Percentiles rank a stretch among this genome's conserved stretches.
Conservation (phyloP, 2,329 filamentous ascomycete genomes). For the Aureobasidium pullulans region DNA sequence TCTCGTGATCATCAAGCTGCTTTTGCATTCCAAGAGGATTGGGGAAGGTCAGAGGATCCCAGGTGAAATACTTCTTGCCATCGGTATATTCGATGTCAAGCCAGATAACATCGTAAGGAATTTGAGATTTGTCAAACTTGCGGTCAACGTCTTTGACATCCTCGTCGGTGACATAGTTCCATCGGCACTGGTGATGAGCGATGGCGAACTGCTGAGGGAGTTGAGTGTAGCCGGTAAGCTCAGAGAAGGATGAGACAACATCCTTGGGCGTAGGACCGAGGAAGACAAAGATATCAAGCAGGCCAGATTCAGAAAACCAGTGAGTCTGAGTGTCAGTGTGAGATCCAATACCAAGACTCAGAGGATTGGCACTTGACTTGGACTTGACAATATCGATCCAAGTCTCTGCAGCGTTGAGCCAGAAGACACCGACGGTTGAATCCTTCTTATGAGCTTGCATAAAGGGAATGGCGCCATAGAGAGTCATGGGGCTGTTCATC, state of each 20-base stretch:
- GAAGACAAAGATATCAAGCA: slow-evolving; percentile 90
- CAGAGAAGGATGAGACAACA: slow-evolving; percentile 72
- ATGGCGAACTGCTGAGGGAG: slow-evolving; percentile 89
- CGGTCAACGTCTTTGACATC: slow-evolving; percentile 95
- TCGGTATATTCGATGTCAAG: slow-evolving; percentile 97
- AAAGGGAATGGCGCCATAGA: slow-evolving; percentile 94
- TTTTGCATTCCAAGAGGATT: slow-evolving; percentile 83
- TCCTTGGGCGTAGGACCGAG: slow-evolving; percentile 81
- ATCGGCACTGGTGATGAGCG: slow-evolving; percentile 94
- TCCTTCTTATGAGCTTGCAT: slow-evolving; percentile 95
- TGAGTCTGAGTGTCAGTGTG: slow-evolving; percentile 80
- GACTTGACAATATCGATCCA: slow-evolving; percentile 92
- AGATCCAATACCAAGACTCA: slow-evolving; percentile 61
- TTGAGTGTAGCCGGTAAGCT: slow-evolving; percentile 84
- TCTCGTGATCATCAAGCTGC: slow-evolving; percentile 73
- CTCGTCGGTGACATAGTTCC: slow-evolving; percentile 97
- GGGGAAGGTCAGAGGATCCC: slow-evolving; percentile 81
- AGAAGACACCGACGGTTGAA: slow-evolving; percentile 92
- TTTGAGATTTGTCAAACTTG: slow-evolving; percentile 90
- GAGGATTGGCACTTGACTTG: slow-evolving; percentile 64
- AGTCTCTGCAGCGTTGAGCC: slow-evolving; percentile 94
- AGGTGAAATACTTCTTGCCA: slow-evolving; percentile 96
- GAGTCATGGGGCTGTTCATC: slow-evolving; percentile 93
- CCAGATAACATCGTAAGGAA: slow-evolving; percentile 99
- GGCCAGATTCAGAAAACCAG: slow-evolving; percentile 90